Conservation (phyloP, 768 basidiomycete species). For the Panaeolus papilionaceus region DNA sequence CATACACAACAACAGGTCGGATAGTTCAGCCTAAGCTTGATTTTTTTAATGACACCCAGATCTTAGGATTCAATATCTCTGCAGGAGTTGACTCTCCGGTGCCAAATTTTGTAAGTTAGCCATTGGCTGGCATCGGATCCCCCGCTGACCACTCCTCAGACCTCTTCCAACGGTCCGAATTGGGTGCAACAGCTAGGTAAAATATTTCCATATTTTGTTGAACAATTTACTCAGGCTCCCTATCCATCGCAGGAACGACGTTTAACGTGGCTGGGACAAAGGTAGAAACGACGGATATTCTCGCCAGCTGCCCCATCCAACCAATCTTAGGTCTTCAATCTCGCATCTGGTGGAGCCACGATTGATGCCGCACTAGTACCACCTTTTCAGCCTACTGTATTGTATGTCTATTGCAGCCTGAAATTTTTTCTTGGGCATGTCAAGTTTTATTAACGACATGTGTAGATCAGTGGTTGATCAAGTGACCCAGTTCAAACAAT, state of each 20-base stretch:
- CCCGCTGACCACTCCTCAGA: constrained; percentile 36
- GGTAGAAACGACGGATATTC: constrained; percentile 34
- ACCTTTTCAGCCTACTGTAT: constrained; percentile 52
- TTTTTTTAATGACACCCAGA: background rate
- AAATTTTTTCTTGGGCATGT: background rate
- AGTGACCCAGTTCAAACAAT: constrained; percentile 56
- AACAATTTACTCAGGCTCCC: constrained; percentile 14
- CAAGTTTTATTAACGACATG: constrained; percentile 5
- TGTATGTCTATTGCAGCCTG: constrained; percentile 31
- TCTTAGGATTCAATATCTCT: constrained; percentile 61
- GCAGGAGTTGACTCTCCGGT: constrained; percentile 57
- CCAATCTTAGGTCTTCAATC: constrained; percentile 45
- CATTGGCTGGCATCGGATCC: background rate
- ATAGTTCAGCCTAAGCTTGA: background rate
- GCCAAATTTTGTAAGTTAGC: constrained; percentile 54
- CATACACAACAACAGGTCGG: constrained; percentile 58
- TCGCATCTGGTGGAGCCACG: constrained; percentile 65
- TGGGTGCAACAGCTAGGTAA: constrained; percentile 63
- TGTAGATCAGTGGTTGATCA: constrained; percentile 59
- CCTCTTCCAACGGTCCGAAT: constrained; percentile 66
- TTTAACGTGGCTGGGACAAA: constrained; percentile 63
- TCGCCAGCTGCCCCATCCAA: background rate
- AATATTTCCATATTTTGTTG: constrained; percentile 16
- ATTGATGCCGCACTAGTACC: constrained; percentile 60
- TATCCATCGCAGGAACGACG: constrained; percentile 42